Evolutionary conservation across 2,329 filamentous ascomycete genomes (phyloP).

Genomic region (Hymenoscyphus linearis): DNA sequence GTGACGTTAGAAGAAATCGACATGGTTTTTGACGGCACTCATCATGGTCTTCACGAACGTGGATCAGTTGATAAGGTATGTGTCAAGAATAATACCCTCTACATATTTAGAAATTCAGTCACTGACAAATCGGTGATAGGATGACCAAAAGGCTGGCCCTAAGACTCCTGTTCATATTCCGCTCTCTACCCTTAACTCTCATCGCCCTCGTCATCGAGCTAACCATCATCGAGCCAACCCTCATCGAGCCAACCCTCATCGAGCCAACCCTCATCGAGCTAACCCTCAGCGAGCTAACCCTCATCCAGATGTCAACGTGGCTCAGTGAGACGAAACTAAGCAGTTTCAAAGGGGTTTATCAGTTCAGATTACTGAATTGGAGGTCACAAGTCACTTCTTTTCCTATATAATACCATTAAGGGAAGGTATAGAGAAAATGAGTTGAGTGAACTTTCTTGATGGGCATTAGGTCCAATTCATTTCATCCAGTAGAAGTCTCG

Average conservation of each 20-base stretch:
- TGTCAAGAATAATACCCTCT: background rate
- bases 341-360: too few relatives aligned
- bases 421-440: too few relatives aligned
- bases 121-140: background rate
- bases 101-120: background rate
- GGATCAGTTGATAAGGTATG: background rate
- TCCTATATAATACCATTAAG: too few relatives aligned
- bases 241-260: background rate
- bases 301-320: too few relatives aligned
- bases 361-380: too few relatives aligned
- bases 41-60: background rate
- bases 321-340: too few relatives aligned
- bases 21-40: slow-evolving; percentile 41
- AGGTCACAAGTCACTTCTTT: too few relatives aligned
- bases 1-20: slow-evolving; percentile 52
- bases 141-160: background rate
- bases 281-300: background rate
- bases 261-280: background rate
- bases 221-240: background rate
- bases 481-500: too few relatives aligned
- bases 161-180: background rate
- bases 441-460: too few relatives aligned
- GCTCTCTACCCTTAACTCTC: background rate
- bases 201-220: background rate
- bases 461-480: too few relatives aligned